Base-by-base conservation (phyloP, 2,329 filamentous ascomycete species). In the Fusarium avenaceum region DNA sequence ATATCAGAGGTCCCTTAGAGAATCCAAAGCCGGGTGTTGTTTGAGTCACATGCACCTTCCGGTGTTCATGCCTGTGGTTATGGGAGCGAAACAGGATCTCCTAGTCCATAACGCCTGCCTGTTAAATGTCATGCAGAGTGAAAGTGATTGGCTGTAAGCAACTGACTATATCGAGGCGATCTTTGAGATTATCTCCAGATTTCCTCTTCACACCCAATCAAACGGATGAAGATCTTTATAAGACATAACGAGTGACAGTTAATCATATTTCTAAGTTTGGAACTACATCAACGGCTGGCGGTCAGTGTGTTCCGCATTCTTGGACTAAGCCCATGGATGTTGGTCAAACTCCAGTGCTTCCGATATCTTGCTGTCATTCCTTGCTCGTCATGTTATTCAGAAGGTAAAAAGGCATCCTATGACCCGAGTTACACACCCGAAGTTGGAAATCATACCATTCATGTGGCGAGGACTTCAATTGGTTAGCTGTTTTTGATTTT, bases 281-380 rank as follows among this genome's bases (percentile, higher is more conserved):
- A 57, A 47, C 44, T n/a, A 52, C 61, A 62, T 62, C 49, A 62
- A 66, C 65, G 38, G 42, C 49, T 65, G 39, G 4, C 6, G 24
- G 4, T 22, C 22, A 19, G 8, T 14, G 1, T 38, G 17, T 19
- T 49, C 43, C 15, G 30, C 47, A 63, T 58, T 52, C 32, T 42
- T 48, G 26, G 15, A 11, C 19, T 17, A 40, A 39, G 43, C 47
- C n/a, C 22, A 14, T 7, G 6, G 10, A 17, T 26, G 19, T 20
- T 26, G 47, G 26, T 14, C 6, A 15, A 17, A 10, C 14, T 4
- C 11, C 45, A 14, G 3, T 17, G 8, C 17, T 26, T 24, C 22
- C 4, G 20, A 24, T 17, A 55, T 28, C 14, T 15, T 28, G 10
- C 33, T 17, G 24, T 19, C 7, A 30, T 39, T 15, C 11, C n/a